Conservation (phyloP, 371 early-diverging fungal genomes). For the Syncephalis fuscata region DNA sequence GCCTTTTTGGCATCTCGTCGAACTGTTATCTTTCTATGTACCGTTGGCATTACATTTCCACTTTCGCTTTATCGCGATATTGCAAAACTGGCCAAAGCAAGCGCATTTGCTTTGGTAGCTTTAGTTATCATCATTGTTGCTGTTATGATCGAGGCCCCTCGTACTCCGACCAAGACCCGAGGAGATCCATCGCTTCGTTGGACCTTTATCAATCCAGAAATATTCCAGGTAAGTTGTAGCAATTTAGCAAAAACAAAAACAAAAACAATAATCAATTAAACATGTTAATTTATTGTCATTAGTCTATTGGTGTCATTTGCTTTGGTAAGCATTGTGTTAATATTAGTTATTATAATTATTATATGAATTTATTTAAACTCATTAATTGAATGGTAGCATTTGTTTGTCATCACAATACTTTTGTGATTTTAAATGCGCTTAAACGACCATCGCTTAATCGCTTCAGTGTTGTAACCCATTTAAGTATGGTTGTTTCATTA, state of each 20-base stretch:
- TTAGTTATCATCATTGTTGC: slow-evolving; percentile 52
- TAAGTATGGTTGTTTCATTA: slow-evolving; percentile 46
- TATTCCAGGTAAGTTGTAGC: slow-evolving; percentile 26
- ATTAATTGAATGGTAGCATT: too few relatives aligned
- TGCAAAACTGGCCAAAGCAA: slow-evolving; percentile 60
- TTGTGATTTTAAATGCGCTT: slow-evolving; percentile 59
- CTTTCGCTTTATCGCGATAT: slow-evolving; percentile 64
- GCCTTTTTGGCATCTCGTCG: slow-evolving; percentile 29
- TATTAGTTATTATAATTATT: too few relatives aligned
- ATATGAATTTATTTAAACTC: too few relatives aligned
- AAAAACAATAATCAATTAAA: background rate
- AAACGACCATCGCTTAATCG: slow-evolving; percentile 55
- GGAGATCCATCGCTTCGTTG: slow-evolving; percentile 25
- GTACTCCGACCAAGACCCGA: slow-evolving; percentile 25
- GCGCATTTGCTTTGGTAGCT: slow-evolving; percentile 54
- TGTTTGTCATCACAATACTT: slow-evolving; percentile 74
- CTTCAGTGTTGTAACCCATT: slow-evolving; percentile 50
- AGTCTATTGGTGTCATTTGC: slow-evolving; percentile 60
- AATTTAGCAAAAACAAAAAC: background rate
- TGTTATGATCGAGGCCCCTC: slow-evolving; percentile 53
- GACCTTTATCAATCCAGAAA: slow-evolving; percentile 29
- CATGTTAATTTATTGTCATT: background rate
- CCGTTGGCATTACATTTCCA: slow-evolving; percentile 48
- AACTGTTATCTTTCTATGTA: slow-evolving; percentile 45
- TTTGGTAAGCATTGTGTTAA: too few relatives aligned